A percentile compares a stretch with the other conserved stretches of the same genome.
phyloP scores from a whole-genome alignment of 108 stramenopile species.

The Chaetoceros tenuissimus region DNA sequence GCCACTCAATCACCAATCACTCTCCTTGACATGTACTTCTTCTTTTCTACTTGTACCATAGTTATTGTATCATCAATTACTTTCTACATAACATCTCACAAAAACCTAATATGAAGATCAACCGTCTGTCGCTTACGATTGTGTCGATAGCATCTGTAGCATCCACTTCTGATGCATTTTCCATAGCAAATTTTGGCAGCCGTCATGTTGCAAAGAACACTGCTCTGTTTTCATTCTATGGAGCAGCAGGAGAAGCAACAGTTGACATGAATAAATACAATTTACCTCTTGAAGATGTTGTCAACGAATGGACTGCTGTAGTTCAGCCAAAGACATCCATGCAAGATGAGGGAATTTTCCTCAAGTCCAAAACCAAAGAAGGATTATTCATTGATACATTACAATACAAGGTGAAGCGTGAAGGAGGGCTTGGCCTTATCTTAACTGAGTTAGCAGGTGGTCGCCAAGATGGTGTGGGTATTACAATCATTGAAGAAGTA shows the following conservation, averaged over 20 bases:
- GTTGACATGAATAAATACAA: constrained; percentile 35
- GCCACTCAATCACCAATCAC: no score
- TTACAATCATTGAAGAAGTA: constrained; percentile 67
- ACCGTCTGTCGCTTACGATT: no score
- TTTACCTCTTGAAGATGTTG: constrained; percentile 11
- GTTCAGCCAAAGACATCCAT: constrained; percentile 15
- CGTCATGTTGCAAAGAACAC: no score
- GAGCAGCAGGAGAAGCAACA: constrained; percentile 18
- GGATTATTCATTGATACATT: constrained; percentile 33
- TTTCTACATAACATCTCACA: no score
- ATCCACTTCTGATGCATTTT: no score
- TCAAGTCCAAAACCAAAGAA: constrained; percentile 7
- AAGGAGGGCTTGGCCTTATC: constrained; percentile 56
- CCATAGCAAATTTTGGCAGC: no score
- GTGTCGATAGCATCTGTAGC: no score
- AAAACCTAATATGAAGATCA: no score
- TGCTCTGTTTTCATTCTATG: no score
- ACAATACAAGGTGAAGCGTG: constrained; percentile 13
- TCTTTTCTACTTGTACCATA: no score
- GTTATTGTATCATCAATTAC: no score
- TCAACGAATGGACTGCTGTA: constrained; percentile 28
- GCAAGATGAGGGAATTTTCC: constrained; percentile 26
- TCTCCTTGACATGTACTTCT: no score
- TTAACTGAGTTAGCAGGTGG: constrained; percentile 75
- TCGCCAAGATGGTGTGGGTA: constrained; percentile 65